Conservation (phyloP, 768 basidiomycete species). For the Pleurotus eryngii region DNA sequence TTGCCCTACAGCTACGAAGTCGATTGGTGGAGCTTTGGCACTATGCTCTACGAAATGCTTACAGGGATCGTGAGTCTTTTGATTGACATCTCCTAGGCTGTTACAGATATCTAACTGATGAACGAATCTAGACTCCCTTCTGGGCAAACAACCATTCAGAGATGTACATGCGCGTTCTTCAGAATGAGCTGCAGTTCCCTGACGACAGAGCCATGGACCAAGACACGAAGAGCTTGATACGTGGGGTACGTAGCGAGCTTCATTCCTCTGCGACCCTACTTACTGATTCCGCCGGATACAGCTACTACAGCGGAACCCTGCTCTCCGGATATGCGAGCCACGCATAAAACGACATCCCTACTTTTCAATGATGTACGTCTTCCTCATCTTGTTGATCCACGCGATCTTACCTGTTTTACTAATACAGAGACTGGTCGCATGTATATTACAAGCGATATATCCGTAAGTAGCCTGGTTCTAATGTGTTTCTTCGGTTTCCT, state of each 20-base stretch:
- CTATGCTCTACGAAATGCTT: conserved; percentile 97
- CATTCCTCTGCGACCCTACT: not conserved
- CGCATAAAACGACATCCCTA: conserved; percentile 93
- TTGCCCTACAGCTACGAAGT: conserved; percentile 89
- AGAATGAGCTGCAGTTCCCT: conserved; percentile 87
- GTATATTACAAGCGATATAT: conserved; percentile 94
- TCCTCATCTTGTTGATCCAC: conserved; percentile 11
- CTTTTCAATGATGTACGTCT: conserved; percentile 85
- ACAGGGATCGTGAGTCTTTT: conserved; percentile 78
- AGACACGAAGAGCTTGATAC: conserved; percentile 92
- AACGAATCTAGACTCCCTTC: conserved; percentile 69
- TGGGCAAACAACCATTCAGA: conserved; percentile 92
- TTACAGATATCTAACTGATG: not conserved
- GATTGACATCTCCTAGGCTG: conserved; percentile 1
- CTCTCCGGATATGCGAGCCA: conserved; percentile 86
- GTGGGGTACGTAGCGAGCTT: conserved; percentile 64
- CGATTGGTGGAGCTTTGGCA: conserved; percentile 98
- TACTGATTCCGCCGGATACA: conserved; percentile 25
- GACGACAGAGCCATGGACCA: conserved; percentile 91
- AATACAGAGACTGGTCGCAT: conserved; percentile 83
- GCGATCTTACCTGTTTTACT: conserved; percentile 12
- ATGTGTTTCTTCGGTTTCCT: conserved; percentile 5
- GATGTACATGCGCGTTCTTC: conserved; percentile 91
- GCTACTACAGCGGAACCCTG: conserved; percentile 93
- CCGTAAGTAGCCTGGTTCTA: conserved; percentile 49